These are phyloP conservation scores for Penicillium fuscoglaucum DNA, from an alignment of 2,329 filamentous ascomycete genomes.

Conservation along the genomic window DNA sequence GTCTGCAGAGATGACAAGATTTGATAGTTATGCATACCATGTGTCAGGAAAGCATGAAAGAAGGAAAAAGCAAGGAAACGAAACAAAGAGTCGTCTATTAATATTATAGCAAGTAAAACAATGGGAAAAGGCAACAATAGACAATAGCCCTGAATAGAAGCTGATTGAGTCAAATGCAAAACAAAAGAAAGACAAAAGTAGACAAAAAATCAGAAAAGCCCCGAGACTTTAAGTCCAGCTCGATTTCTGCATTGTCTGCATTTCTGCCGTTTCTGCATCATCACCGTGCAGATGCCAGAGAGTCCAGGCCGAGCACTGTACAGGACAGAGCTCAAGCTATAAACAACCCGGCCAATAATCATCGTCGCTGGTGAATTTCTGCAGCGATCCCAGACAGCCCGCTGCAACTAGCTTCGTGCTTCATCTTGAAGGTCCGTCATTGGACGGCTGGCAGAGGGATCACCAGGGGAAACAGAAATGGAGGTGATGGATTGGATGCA, in stretches of 20 bases:
- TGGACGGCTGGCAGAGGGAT: constrained; percentile 10
- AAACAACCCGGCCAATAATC: constrained; percentile 17
- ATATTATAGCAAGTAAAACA: constrained; percentile 21
- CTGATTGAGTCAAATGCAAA: constrained; percentile 3
- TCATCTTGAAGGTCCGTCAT: constrained; percentile 1
- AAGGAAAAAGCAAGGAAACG: neutral
- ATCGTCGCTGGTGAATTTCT: constrained; percentile 7
- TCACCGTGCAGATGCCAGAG: constrained; percentile 1
- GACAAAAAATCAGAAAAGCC: neutral
- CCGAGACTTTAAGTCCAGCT: constrained; percentile 13
- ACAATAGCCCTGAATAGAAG: neutral
- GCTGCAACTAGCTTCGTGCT: constrained; percentile 3
- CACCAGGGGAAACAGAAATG: constrained; percentile 7
- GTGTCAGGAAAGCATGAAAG: constrained; percentile 3
- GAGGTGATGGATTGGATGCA: constrained; percentile 14
- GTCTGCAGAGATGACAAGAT: neutral
- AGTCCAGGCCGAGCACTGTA: constrained; percentile 2
- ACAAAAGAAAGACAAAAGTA: neutral
- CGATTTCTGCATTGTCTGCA: constrained; percentile 6
- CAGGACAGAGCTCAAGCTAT: constrained; percentile 4
- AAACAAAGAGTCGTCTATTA: constrained; percentile 17
- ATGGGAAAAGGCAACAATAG: constrained; percentile 16
- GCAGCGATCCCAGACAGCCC: constrained; percentile 22
- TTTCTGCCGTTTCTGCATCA: constrained; percentile 2
- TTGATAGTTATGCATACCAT: constrained; percentile 9